Evolutionary conservation across 179 eudicot species (phyloP).

Genomic region (Beta macrorhiza): DNA sequence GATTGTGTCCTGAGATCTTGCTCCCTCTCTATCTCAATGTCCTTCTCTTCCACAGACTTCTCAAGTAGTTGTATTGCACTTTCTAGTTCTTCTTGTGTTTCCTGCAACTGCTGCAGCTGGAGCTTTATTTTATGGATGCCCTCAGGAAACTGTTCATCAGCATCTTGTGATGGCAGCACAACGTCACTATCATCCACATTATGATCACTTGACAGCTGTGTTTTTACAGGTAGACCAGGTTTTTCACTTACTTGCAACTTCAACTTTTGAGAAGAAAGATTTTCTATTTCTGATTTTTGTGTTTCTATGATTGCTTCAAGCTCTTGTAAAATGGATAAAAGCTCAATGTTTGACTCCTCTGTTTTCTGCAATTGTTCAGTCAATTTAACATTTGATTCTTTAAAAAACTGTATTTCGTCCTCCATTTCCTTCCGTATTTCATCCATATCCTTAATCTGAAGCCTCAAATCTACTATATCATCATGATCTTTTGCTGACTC

Average conservation of each 20-base stretch:
- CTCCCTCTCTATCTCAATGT: constrained; percentile 46
- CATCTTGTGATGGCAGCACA: constrained; percentile 9
- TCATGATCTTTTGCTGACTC: constrained; percentile 35
- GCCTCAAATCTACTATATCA: constrained; percentile 34
- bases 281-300: constrained; percentile 73
- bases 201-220: neutral
- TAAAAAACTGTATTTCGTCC: constrained; percentile 60
- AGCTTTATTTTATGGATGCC: constrained; percentile 35
- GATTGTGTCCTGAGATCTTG: constrained; percentile 28
- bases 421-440: constrained; percentile 59
- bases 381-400: constrained; percentile 57
- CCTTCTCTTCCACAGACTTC: constrained; percentile 48
- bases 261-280: constrained; percentile 47
- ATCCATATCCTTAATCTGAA: constrained; percentile 40
- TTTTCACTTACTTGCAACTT: constrained; percentile 34
- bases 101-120: constrained; percentile 49
- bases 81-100: constrained; percentile 58
- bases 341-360: constrained; percentile 87
- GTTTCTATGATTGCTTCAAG: constrained; percentile 74
- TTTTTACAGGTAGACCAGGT: neutral
- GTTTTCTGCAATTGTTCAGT: constrained; percentile 63
- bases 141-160: constrained; percentile 22
- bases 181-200: neutral
- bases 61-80: constrained; percentile 44
- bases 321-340: constrained; percentile 80